Evolutionary conservation across 352 stramenopile species (phyloP).

Genomic region (Pilasporangium apinafurcum): DNA sequence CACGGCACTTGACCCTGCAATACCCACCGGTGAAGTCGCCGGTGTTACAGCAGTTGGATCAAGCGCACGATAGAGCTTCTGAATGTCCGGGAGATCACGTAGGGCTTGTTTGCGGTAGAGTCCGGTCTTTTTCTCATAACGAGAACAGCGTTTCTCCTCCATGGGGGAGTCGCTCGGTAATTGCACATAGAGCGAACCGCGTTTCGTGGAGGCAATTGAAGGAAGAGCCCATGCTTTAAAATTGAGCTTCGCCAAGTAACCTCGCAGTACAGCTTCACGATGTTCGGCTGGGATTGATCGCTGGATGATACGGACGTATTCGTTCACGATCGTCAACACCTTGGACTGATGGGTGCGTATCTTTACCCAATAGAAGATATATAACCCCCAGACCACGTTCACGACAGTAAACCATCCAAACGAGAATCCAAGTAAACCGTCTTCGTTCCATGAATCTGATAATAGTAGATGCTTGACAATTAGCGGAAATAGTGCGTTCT

Average conservation of each 20-base stretch:
- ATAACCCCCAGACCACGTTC: constrained; percentile 26
- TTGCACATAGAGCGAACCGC: constrained; percentile 23
- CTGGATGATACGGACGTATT: constrained; percentile 2
- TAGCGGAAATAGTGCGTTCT: constrained; percentile 43
- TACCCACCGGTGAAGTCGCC: background rate
- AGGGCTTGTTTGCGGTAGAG: constrained; percentile 2
- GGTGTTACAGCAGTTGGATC: background rate
- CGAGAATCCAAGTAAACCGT: constrained; percentile 23
- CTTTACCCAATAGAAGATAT: constrained; percentile 20
- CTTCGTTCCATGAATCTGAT: constrained; percentile 17
- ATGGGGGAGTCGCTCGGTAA: constrained; percentile 15
- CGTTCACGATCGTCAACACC: constrained; percentile 6
- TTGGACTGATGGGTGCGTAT: constrained; percentile 11
- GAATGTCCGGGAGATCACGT: background rate
- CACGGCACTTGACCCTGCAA: constrained; percentile 1
- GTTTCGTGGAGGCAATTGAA: constrained; percentile 12
- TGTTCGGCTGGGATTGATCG: constrained; percentile 5
- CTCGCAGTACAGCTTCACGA: constrained; percentile 6
- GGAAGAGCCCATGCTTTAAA: constrained; percentile 11
- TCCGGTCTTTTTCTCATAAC: background rate
- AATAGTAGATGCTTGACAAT: constrained; percentile 14
- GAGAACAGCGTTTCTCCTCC: background rate
- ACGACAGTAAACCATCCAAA: constrained; percentile 30
- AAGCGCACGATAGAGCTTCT: constrained; percentile 4
- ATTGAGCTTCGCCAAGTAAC: constrained; percentile 3